Percentiles rank a stretch among this genome's conserved stretches.
phyloP scores from a whole-genome alignment of 345 rosid genomes.

The Microthlaspi erraticum region DNA sequence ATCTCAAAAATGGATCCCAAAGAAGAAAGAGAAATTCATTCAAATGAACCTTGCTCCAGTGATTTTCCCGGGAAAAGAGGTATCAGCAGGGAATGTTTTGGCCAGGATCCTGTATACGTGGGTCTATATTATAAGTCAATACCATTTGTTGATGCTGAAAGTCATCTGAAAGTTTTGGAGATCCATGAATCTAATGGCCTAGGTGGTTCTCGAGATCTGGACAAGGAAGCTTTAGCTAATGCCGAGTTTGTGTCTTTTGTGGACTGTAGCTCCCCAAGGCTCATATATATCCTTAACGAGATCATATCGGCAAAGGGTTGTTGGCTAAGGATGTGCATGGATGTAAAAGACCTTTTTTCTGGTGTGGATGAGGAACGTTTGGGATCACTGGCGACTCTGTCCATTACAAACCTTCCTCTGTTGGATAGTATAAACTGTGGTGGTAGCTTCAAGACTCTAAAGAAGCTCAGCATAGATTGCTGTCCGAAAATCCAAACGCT shows the following conservation, averaged over 20 bases:
- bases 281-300: constrained; percentile 45
- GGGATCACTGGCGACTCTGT: constrained; percentile 48
- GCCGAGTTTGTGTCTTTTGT: constrained; percentile 45
- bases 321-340: constrained; percentile 49
- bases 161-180: constrained; percentile 35
- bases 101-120: not conserved
- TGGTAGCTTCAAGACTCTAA: constrained; percentile 45
- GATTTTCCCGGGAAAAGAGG: constrained; percentile 4
- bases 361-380: constrained; percentile 37
- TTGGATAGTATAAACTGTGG: constrained; percentile 39
- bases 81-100: constrained; percentile 26
- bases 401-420: constrained; percentile 47
- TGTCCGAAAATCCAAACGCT: constrained; percentile 50
- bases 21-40: not conserved
- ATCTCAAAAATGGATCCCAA: not conserved
- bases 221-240: not conserved
- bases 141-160: constrained; percentile 4
- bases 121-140: constrained; percentile 13
- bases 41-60: not conserved
- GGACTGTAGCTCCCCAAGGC: constrained; percentile 32
- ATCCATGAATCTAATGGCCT: constrained; percentile 47
- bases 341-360: constrained; percentile 40
- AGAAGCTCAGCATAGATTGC: constrained; percentile 49
- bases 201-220: too few species aligned
- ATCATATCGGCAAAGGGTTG: constrained; percentile 40